These are phyloP conservation scores for Oryza brachyantha DNA, from an alignment of 176 grass and related monocot species.

Conservation along the genomic window DNA sequence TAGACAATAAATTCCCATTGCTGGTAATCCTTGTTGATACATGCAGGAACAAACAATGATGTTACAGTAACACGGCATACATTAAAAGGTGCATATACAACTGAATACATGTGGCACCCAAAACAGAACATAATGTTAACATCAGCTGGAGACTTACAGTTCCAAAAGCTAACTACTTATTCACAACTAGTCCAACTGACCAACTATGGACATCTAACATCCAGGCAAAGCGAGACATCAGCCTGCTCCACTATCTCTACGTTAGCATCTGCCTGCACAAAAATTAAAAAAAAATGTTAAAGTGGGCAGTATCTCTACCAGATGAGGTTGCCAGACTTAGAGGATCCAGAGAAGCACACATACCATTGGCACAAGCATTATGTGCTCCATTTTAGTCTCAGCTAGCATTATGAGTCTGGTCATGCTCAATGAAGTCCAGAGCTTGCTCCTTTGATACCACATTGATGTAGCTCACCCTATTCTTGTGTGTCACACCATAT, in stretches of 20 bases:
- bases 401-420: conserved; percentile 78
- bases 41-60: background rate
- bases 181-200: conserved; percentile 16
- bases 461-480: conserved; percentile 82
- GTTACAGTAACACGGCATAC: background rate
- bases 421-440: conserved; percentile 95
- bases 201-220: background rate
- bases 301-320: background rate
- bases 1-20: background rate
- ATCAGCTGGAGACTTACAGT: background rate
- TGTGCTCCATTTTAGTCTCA: conserved; percentile 43
- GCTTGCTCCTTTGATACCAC: conserved; percentile 83
- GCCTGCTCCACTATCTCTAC: background rate
- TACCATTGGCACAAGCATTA: background rate
- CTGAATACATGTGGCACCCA: background rate
- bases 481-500: conserved; percentile 94
- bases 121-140: background rate
- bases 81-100: background rate
- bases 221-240: background rate
- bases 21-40: background rate
- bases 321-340: background rate
- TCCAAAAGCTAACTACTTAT: conserved; percentile 36
- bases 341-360: background rate
- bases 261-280: conserved; percentile 20
- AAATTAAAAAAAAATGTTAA: background rate